Percentiles rank a stretch among this genome's conserved stretches.
These are phyloP conservation scores for Mortierella alpina DNA, from an alignment of 192 early-diverging fungal species.

Conservation along the genomic window DNA sequence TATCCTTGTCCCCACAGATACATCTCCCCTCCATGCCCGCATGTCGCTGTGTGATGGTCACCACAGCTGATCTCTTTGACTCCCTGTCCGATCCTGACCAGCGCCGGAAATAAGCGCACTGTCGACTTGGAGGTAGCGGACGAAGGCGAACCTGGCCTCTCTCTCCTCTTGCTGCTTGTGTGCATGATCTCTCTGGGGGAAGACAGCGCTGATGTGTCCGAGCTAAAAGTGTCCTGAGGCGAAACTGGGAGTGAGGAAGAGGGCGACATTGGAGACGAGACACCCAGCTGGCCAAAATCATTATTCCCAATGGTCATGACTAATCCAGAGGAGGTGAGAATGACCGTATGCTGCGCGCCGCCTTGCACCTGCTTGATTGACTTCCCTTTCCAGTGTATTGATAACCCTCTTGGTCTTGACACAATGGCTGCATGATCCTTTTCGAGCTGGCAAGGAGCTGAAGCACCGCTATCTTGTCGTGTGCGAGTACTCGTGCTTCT, in stretches of 20 bases:
- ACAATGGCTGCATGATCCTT: background rate
- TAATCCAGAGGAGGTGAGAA: slow-evolving; percentile 23
- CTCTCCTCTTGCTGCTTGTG: no score
- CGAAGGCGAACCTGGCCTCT: no score
- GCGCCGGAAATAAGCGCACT: slow-evolving; percentile 15
- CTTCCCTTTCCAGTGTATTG: slow-evolving; percentile 42
- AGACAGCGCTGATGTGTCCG: no score
- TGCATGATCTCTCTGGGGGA: no score
- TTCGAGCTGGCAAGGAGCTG: background rate
- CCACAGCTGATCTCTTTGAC: slow-evolving; percentile 38
- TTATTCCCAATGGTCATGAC: slow-evolving; percentile 34
- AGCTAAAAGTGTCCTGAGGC: no score
- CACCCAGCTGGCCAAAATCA: slow-evolving; percentile 35
- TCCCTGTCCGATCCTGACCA: slow-evolving; percentile 26
- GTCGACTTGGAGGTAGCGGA: background rate
- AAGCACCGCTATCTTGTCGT: background rate
- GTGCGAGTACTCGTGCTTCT: background rate
- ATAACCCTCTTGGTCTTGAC: slow-evolving; percentile 1
- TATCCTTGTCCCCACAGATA: slow-evolving; percentile 35
- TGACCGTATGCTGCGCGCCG: slow-evolving; percentile 28
- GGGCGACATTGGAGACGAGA: background rate
- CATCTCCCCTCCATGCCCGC: slow-evolving; percentile 33
- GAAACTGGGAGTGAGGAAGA: no score
- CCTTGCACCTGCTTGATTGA: slow-evolving; percentile 38
- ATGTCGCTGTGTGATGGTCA: slow-evolving; percentile 35